These are phyloP conservation scores for Ophiosphaerella herpotricha DNA, from an alignment of 2,329 filamentous ascomycete genomes.

Conservation along the genomic window DNA sequence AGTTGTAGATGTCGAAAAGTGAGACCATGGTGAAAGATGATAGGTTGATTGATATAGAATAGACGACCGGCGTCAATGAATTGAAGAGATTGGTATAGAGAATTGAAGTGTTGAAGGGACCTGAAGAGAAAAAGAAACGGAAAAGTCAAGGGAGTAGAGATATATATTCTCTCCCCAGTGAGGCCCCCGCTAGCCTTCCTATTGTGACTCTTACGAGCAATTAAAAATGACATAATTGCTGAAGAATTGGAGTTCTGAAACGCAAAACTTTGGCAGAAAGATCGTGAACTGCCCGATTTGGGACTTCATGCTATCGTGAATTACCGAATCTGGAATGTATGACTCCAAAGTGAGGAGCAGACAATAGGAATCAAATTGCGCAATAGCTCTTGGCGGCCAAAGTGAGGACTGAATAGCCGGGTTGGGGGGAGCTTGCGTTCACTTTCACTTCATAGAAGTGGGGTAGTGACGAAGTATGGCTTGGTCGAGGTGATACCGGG, in stretches of 20 bases:
- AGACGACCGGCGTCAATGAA: slow-evolving; percentile 10
- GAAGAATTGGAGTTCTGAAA: neutral
- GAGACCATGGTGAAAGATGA: too few relatives aligned
- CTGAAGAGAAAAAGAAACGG: neutral
- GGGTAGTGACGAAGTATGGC: too few relatives aligned
- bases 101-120: neutral
- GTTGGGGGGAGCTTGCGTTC: neutral
- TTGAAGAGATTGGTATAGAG: neutral
- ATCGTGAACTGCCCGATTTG: too few relatives aligned
- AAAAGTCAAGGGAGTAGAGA: too few relatives aligned
- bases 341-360: too few relatives aligned
- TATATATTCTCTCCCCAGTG: too few relatives aligned
- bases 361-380: neutral
- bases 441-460: neutral
- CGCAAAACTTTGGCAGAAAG: neutral
- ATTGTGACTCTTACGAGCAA: neutral
- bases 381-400: neutral
- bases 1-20: too few relatives aligned
- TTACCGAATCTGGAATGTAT: too few relatives aligned
- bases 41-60: neutral
- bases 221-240: neutral
- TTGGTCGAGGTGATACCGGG: too few relatives aligned
- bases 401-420: neutral
- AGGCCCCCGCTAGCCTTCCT: too few relatives aligned
- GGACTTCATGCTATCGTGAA: too few relatives aligned